Base-by-base conservation (phyloP, 1,284 basidiomycete genomes). In the Mycena citricolor region DNA sequence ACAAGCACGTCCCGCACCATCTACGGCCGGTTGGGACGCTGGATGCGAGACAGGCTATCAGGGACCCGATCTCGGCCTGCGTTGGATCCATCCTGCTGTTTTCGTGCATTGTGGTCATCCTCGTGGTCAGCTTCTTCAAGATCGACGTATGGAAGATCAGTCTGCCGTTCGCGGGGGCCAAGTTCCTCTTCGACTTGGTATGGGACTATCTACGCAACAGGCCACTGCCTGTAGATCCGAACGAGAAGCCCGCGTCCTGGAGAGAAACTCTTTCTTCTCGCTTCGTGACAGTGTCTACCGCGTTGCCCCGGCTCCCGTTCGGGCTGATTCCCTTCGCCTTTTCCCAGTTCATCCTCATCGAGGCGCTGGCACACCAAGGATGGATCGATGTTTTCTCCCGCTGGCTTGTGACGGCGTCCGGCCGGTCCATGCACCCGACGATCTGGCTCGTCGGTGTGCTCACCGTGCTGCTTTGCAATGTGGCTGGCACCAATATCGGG, bases 401-500 rank as follows among this genome's bases (percentile, higher is more conserved):
- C 7, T 94, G 93, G 85, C 67, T 82, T 19, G 61, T 70, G 26
- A 66, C 57, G 42, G 82, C 69, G 21, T 74, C 67, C 7, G 37
- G 69, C 21, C 57, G 71, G 5, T 57, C 75, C 33, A 71, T 79
- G 40, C 69, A 75, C 54, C 62, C 78, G 24, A 64, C 71, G 16
- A 64, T 79, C 47, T 76, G 79, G 80, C 46, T 84, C 24, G 58
- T 80, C 10, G 79, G 79, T 17, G 62, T 79, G 11, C 62, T 81
- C 8, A 78, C 79, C 2, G 84, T 93, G 30, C 58, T 94, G 21
- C 71, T 94, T 11, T 95, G 93, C 66, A 97, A 95, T 60, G 60
- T 93, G 37, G 83, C 89, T 17, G 94, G 94, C 0, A 97, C 94
- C 10, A 97, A 97, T 64, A 97, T 98, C 46, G 95, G 94, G 30